Percentiles rank a stretch among this genome's conserved stretches.
Conservation (phyloP, 2,329 filamentous ascomycete species). For the Teratosphaeria gauchensis region DNA sequence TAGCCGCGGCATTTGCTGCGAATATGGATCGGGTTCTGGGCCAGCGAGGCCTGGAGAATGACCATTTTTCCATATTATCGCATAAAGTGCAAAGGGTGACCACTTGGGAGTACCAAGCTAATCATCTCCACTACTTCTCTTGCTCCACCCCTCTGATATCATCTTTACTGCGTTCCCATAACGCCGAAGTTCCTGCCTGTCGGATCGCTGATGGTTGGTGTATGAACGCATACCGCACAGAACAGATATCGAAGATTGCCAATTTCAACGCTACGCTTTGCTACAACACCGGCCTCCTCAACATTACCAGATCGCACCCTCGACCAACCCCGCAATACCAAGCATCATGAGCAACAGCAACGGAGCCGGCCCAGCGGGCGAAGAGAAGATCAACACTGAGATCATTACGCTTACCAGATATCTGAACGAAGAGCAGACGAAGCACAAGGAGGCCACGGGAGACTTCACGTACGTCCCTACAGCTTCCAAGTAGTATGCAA, state of each 20-base stretch:
- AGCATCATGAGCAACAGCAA: slow-evolving; percentile 1
- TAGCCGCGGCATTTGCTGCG: slow-evolving; percentile 1
- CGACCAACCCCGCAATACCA: background rate
- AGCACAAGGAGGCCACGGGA: slow-evolving; percentile 89
- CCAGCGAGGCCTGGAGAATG: background rate
- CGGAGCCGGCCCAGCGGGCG: slow-evolving; percentile 42
- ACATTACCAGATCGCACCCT: background rate
- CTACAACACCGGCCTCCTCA: background rate
- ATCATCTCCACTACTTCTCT: background rate
- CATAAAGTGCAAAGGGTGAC: background rate
- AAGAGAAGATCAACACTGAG: slow-evolving; percentile 85
- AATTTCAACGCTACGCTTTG: background rate
- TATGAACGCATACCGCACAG: background rate
- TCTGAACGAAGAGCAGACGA: slow-evolving; percentile 89
- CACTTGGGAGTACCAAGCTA: background rate
- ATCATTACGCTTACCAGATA: slow-evolving; percentile 93
- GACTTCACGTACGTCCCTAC: slow-evolving; percentile 76
- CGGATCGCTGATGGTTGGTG: background rate
- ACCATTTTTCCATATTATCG: background rate
- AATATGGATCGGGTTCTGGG: background rate
- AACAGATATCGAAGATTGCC: background rate
- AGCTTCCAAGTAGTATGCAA: background rate
- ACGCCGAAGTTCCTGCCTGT: slow-evolving; percentile 3
- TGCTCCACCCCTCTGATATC: slow-evolving; percentile 1
- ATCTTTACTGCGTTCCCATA: slow-evolving; percentile 2